phyloP scores from a whole-genome alignment of 371 early-diverging fungal species.

The Syncephalis plumigaleata region DNA sequence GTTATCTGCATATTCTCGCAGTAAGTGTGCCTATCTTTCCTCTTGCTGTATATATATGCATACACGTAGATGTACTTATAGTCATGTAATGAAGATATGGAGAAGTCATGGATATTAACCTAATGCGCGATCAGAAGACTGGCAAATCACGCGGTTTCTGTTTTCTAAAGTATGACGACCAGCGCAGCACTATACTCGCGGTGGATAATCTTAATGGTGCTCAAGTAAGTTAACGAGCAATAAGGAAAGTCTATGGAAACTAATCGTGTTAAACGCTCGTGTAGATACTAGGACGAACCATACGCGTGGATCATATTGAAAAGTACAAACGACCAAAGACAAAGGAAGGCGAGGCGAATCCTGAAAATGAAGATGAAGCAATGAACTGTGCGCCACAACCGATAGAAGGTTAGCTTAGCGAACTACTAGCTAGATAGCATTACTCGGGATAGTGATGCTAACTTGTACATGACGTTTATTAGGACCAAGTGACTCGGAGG shows the following conservation, averaged over 20 bases:
- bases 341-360: slow-evolving; percentile 11
- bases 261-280: too few relatives aligned
- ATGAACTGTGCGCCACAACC: slow-evolving; percentile 44
- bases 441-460: too few relatives aligned
- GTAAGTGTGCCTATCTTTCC: slow-evolving; percentile 19
- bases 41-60: slow-evolving; percentile 2
- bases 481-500: not conserved
- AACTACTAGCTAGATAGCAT: not conserved
- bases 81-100: slow-evolving; percentile 61
- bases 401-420: slow-evolving; percentile 15
- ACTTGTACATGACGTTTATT: not conserved
- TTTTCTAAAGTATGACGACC: slow-evolving; percentile 91
- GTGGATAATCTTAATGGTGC: slow-evolving; percentile 90
- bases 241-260: too few relatives aligned
- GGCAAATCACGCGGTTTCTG: slow-evolving; percentile 78
- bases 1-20: slow-evolving; percentile 82
- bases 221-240: slow-evolving; percentile 20
- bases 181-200: slow-evolving; percentile 74
- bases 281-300: slow-evolving; percentile 42
- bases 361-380: slow-evolving; percentile 20
- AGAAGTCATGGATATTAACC: slow-evolving; percentile 73
- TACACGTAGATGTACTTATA: not conserved
- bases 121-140: slow-evolving; percentile 69
- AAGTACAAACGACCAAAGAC: slow-evolving; percentile 39
- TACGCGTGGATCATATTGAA: slow-evolving; percentile 56